phyloP scores from a whole-genome alignment of 2,329 filamentous ascomycete species.

The Trichophaea hybrida region DNA sequence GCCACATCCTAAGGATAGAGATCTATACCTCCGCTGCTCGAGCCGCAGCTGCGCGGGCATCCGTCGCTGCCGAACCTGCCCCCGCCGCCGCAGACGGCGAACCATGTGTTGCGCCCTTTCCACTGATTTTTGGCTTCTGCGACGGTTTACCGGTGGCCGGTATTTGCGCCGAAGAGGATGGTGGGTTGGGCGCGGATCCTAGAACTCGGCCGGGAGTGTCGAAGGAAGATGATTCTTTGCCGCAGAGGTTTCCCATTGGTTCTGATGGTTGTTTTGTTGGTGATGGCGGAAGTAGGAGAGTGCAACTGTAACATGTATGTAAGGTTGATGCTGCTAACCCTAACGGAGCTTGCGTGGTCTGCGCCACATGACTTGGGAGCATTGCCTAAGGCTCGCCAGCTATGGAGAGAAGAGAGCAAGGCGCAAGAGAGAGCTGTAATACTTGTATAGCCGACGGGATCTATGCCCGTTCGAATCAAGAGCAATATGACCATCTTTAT shows the following conservation, averaged over 20 bases:
- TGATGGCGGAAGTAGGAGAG: not conserved
- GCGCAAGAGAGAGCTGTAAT: too few species aligned
- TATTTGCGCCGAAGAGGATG: not conserved
- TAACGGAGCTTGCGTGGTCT: too few species aligned
- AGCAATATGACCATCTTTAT: too few species aligned
- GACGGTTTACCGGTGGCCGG: constrained; percentile 4
- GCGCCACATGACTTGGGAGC: too few species aligned
- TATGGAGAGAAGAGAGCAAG: too few species aligned
- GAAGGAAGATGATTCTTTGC: constrained; percentile 14
- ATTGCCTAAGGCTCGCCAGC: too few species aligned
- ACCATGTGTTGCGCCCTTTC: constrained; percentile 14
- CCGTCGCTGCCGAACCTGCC: not conserved
- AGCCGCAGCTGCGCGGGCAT: constrained; percentile 19
- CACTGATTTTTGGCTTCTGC: constrained; percentile 13
- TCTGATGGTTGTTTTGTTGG: not conserved
- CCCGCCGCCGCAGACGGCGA: not conserved
- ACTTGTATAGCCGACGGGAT: too few species aligned
- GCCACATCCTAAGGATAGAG: not conserved
- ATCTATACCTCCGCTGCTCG: constrained; percentile 18
- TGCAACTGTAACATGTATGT: too few species aligned
- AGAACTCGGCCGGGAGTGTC: constrained; percentile 11
- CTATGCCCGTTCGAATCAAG: too few species aligned
- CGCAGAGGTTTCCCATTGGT: constrained; percentile 20
- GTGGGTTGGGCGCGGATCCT: constrained; percentile 8
- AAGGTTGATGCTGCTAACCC: not conserved